Conservation (phyloP, 129 eudicot genomes). For the Chrysanthemum lavandulifolium region DNA sequence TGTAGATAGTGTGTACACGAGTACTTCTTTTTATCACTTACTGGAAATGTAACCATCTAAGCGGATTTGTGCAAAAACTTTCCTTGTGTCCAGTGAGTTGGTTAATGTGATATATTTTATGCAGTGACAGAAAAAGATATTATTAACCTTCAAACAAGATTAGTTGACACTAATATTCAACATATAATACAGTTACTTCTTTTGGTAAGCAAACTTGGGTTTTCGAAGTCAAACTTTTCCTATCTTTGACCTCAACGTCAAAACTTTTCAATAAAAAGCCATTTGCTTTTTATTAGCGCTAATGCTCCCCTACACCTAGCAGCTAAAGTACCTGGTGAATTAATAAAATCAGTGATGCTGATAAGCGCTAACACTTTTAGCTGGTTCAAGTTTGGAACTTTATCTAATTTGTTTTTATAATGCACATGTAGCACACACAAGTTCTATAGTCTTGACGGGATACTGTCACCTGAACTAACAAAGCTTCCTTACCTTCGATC, state of each 20-base stretch:
- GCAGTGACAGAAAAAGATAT: not conserved
- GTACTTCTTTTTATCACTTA: no score
- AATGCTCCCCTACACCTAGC: no score
- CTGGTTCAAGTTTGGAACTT: constrained; percentile 9
- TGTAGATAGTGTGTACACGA: no score
- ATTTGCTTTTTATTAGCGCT: no score
- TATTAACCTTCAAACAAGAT: not conserved
- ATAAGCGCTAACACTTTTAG: not conserved
- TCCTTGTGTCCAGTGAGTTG: not conserved
- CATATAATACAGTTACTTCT: no score
- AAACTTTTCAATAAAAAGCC: not conserved
- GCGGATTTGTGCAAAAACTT: no score
- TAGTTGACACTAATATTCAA: not conserved
- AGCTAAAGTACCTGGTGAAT: no score
- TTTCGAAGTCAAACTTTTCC: no score
- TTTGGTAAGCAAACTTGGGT: no score
- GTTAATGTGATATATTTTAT: not conserved
- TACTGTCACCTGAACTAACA: constrained; percentile 66
- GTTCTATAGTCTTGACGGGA: constrained; percentile 71
- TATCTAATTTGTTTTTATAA: not conserved
- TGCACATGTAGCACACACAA: constrained; percentile 53
- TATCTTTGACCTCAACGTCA: constrained; percentile 22
- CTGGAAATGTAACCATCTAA: no score
- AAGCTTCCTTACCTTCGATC: constrained; percentile 66
- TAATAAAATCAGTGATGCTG: no score